Evolutionary conservation across 1,284 basidiomycete species (phyloP).

Genomic region (Hypsizygus ulmarius): DNA sequence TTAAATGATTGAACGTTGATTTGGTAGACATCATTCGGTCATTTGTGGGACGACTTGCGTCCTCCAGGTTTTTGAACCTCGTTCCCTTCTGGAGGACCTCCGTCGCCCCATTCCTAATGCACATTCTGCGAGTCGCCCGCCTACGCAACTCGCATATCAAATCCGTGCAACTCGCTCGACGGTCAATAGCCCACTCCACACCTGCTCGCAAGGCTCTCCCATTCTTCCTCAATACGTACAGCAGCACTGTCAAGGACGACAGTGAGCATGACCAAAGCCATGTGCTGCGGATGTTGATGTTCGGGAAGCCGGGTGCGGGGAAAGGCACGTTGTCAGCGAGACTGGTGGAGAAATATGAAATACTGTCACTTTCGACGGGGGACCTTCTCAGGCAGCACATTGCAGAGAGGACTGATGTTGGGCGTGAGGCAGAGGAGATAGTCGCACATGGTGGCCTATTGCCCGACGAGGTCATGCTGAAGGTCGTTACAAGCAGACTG

Average conservation of each 20-base stretch:
- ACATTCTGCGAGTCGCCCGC: constrained; percentile 10
- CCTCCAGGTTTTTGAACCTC: not conserved
- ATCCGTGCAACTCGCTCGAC: constrained; percentile 6
- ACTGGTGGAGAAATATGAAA: constrained; percentile 74
- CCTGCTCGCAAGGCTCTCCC: constrained; percentile 45
- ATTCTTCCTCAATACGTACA: constrained; percentile 45
- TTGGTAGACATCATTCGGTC: constrained; percentile 11
- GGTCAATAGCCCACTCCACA: constrained; percentile 32
- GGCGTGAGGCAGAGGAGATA: constrained; percentile 69
- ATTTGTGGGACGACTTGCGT: constrained; percentile 12
- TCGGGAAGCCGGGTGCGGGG: constrained; percentile 78
- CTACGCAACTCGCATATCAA: constrained; percentile 3
- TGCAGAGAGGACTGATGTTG: constrained; percentile 67
- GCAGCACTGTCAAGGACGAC: constrained; percentile 29
- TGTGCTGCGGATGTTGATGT: constrained; percentile 73
- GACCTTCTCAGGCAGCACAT: constrained; percentile 82
- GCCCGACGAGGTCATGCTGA: constrained; percentile 76
- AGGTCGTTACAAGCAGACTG: constrained; percentile 70
- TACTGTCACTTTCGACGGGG: constrained; percentile 74
- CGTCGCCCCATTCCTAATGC: constrained; percentile 12
- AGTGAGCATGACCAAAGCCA: constrained; percentile 35
- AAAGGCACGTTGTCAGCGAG: constrained; percentile 77
- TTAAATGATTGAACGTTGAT: constrained; percentile 1
- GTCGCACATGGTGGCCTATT: constrained; percentile 75
- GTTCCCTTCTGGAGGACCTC: not conserved